A percentile compares a stretch with the other conserved stretches of the same genome.
These are phyloP conservation scores for Phytopythium chamaehyphon DNA, from an alignment of 352 stramenopile genomes.

Conservation along the genomic window DNA sequence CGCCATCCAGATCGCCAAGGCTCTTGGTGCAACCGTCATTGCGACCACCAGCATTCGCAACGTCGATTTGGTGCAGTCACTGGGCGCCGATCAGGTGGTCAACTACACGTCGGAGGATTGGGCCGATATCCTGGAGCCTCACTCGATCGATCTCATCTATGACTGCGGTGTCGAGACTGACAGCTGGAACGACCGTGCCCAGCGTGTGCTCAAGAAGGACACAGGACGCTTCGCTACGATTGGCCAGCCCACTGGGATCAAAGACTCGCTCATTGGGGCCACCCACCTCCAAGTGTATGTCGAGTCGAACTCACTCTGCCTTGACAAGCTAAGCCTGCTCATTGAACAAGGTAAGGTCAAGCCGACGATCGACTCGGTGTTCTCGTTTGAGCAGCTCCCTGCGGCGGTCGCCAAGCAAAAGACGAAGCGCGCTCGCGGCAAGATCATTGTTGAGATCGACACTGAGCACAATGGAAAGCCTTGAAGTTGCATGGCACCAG, in stretches of 20 bases:
- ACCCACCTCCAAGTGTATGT: background rate
- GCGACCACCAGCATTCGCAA: constrained; percentile 20
- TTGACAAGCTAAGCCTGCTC: constrained; percentile 23
- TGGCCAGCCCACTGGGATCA: constrained; percentile 6
- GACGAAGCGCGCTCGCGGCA: constrained; percentile 44
- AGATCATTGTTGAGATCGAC: constrained; percentile 34
- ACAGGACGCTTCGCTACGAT: constrained; percentile 13
- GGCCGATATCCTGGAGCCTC: constrained; percentile 10
- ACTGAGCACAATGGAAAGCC: too few species aligned
- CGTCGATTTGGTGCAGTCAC: constrained; percentile 14
- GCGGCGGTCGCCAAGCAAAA: constrained; percentile 45
- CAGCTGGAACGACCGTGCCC: constrained; percentile 18
- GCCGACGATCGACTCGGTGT: constrained; percentile 34
- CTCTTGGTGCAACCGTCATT: constrained; percentile 20
- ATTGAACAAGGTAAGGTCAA: constrained; percentile 39
- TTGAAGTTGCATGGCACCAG: too few species aligned
- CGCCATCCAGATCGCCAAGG: constrained; percentile 37
- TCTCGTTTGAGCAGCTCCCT: constrained; percentile 39
- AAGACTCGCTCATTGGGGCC: constrained; percentile 37
- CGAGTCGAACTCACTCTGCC: background rate
- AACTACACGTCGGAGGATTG: constrained; percentile 32
- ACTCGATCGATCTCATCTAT: constrained; percentile 35
- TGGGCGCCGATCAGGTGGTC: constrained; percentile 25
- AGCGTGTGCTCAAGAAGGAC: constrained; percentile 14
- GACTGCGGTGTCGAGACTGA: constrained; percentile 22